These are phyloP conservation scores for Camellia granthamiana DNA, from an alignment of 148 eudicot genomes.

Conservation along the genomic window DNA sequence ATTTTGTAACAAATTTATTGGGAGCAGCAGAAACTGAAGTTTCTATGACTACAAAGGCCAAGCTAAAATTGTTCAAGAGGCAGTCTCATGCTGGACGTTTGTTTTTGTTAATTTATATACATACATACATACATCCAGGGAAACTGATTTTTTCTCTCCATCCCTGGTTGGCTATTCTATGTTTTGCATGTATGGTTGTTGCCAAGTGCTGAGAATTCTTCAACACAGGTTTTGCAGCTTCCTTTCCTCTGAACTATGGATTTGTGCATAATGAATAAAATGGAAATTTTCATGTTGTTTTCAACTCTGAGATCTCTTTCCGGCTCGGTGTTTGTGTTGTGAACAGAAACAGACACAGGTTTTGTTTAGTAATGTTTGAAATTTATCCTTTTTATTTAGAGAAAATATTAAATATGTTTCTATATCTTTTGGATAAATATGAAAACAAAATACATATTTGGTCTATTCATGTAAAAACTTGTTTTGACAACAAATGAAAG, in stretches of 20 bases:
- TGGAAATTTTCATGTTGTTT: not conserved
- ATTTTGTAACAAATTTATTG: not conserved
- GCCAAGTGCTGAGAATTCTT: not conserved
- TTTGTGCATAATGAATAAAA: not conserved
- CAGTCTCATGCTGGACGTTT: not conserved
- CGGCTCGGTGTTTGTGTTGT: no score
- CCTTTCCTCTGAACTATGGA: not conserved
- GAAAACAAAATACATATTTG: no score
- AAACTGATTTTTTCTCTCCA: not conserved
- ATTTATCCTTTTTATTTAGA: no score
- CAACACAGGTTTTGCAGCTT: not conserved
- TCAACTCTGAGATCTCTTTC: not conserved
- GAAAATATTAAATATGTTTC: no score
- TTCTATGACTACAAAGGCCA: not conserved
- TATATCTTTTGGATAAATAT: no score
- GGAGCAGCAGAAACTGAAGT: not conserved
- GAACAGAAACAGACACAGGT: no score
- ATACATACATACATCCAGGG: not conserved
- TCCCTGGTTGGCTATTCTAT: not conserved
- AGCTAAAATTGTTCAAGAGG: not conserved
- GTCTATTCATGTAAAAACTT: no score
- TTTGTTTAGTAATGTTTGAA: no score
- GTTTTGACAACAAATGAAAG: no score
- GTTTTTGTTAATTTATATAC: slow-evolving; percentile 10
- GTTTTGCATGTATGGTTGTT: not conserved